Conservation (phyloP, 805 yeast genomes). For the Myxozyma sirexii region DNA sequence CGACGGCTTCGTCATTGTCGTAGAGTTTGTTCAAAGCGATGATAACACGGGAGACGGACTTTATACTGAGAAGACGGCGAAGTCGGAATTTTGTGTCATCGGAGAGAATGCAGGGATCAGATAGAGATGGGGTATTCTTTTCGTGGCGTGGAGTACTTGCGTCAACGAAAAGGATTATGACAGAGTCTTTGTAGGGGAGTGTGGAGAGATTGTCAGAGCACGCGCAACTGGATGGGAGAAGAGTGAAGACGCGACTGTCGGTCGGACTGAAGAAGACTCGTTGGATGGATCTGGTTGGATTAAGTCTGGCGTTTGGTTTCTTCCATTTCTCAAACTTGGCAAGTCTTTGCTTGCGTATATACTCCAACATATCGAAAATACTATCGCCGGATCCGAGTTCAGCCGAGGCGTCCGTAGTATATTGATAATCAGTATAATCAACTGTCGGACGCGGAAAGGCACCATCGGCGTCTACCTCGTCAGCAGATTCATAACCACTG, state of each 20-base stretch:
- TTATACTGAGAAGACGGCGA: background rate
- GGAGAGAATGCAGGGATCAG: conserved; percentile 3
- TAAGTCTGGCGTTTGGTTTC: background rate
- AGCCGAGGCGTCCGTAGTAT: background rate
- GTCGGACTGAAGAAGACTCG: background rate
- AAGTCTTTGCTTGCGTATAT: background rate
- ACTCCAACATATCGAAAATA: conserved; percentile 5
- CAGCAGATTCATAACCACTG: background rate
- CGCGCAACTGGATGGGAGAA: background rate
- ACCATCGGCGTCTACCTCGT: background rate
- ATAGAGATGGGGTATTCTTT: background rate
- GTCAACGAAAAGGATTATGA: conserved; percentile 3
- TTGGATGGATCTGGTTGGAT: background rate
- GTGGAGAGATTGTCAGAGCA: background rate
- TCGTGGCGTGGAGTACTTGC: background rate
- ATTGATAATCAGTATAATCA: background rate
- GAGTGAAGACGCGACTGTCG: background rate
- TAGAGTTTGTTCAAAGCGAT: conserved; percentile 6
- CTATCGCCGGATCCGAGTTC: conserved; percentile 4
- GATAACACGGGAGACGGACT: conserved; percentile 7
- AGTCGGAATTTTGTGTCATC: background rate
- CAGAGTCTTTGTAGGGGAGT: conserved; percentile 2
- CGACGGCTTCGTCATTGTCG: background rate
- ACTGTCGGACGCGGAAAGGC: background rate
- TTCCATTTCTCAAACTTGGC: background rate